A percentile compares a stretch with the other conserved stretches of the same genome.
phyloP scores from a whole-genome alignment of 2,329 filamentous ascomycete species.

The Fusarium poae region DNA sequence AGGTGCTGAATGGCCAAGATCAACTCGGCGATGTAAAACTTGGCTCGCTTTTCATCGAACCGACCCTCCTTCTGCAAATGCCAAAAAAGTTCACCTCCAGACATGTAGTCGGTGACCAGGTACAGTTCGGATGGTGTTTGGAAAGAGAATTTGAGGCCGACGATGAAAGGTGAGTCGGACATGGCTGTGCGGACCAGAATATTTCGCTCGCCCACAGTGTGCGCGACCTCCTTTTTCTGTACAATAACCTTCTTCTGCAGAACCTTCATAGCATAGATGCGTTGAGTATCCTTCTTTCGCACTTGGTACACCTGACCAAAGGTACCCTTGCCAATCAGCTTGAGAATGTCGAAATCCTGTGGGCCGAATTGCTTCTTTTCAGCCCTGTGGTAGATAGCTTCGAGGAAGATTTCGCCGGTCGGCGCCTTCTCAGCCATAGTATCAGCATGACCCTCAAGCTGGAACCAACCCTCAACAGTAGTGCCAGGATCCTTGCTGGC shows the following conservation, averaged over 20 bases:
- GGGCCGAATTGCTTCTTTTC: conserved; percentile 94
- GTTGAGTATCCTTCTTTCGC: conserved; percentile 93
- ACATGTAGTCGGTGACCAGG: conserved; percentile 99
- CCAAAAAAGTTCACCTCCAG: conserved; percentile 97
- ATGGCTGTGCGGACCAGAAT: conserved; percentile 97
- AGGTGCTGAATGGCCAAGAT: conserved; percentile 95
- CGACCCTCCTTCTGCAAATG: conserved; percentile 97
- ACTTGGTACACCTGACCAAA: conserved; percentile 99
- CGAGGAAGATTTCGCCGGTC: conserved; percentile 90
- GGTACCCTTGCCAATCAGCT: conserved; percentile 96
- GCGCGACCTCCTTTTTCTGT: conserved; percentile 98
- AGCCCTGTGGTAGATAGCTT: conserved; percentile 85
- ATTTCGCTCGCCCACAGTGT: conserved; percentile 96
- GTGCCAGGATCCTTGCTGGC: conserved; percentile 75
- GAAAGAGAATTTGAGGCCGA: conserved; percentile 98
- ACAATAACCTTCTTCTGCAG: conserved; percentile 99
- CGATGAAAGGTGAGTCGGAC: conserved; percentile 96
- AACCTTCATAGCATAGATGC: conserved; percentile 99
- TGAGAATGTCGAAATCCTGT: conserved; percentile 94
- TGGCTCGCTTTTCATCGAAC: conserved; percentile 93
- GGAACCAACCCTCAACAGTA: conserved; percentile 86
- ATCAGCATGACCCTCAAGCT: conserved; percentile 80
- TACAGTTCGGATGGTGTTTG: conserved; percentile 97
- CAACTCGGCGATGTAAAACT: conserved; percentile 98
- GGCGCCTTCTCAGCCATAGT: conserved; percentile 77